Evolutionary conservation across 2,329 filamentous ascomycete genomes (phyloP).

Genomic region (Microsporum canis): DNA sequence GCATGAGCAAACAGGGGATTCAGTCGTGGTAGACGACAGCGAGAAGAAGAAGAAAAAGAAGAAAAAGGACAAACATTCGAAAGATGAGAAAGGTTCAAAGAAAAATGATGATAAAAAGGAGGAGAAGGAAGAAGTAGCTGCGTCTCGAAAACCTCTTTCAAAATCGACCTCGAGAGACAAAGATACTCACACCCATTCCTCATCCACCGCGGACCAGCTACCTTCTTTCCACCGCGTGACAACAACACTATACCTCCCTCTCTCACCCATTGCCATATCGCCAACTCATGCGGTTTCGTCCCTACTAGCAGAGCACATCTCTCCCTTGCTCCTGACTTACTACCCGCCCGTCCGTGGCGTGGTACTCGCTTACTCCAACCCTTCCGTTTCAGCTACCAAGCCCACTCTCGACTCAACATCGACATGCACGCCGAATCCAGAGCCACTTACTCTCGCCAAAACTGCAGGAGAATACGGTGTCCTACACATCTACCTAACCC

Average conservation of each 20-base stretch:
- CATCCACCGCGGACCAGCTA: constrained; percentile 9
- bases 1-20: constrained; percentile 18
- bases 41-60: constrained; percentile 23
- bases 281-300: constrained; percentile 45
- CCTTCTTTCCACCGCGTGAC: constrained; percentile 71
- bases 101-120: neutral
- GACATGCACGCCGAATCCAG: constrained; percentile 24
- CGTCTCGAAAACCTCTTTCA: constrained; percentile 8
- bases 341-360: constrained; percentile 49
- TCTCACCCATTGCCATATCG: constrained; percentile 46
- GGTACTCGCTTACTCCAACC: constrained; percentile 43
- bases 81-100: neutral
- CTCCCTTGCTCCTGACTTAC: constrained; percentile 53
- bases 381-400: constrained; percentile 31
- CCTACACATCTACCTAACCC: constrained; percentile 77
- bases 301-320: constrained; percentile 50
- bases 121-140: constrained; percentile 5
- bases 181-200: constrained; percentile 3
- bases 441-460: constrained; percentile 32
- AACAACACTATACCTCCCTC: constrained; percentile 58
- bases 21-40: constrained; percentile 16
- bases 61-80: constrained; percentile 13
- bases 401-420: constrained; percentile 30
- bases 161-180: neutral
- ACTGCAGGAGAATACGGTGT: constrained; percentile 70